Evolutionary conservation across 192 early-diverging fungal genomes (phyloP).

Genomic region (Neocallimastix lanati): DNA sequence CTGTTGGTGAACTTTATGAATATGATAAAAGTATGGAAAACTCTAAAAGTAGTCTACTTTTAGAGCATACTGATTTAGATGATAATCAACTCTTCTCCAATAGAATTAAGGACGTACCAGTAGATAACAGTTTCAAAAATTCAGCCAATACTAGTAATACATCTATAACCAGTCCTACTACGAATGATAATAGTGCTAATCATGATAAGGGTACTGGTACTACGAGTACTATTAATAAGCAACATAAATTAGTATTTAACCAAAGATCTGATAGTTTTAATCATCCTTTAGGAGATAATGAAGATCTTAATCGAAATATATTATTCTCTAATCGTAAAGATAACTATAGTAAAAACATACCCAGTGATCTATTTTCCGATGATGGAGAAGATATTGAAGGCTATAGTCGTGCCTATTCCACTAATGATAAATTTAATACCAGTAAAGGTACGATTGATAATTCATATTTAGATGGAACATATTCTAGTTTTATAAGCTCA

Average conservation of each 20-base stretch:
- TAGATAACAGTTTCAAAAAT: background rate
- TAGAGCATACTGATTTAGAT: background rate
- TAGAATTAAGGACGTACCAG: background rate
- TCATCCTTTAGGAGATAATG: background rate
- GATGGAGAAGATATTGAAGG: background rate
- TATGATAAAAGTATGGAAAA: background rate
- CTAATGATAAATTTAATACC: background rate
- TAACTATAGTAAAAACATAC: background rate
- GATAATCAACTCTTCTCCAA: background rate
- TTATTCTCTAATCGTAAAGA: background rate
- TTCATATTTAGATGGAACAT: background rate
- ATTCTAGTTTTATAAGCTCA: background rate
- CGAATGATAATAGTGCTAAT: too few relatives aligned
- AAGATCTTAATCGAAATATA: background rate
- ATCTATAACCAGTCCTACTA: too few relatives aligned
- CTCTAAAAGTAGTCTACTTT: background rate
- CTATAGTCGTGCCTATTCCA: background rate
- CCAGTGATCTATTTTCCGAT: background rate
- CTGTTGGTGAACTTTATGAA: background rate
- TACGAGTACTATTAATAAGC: too few relatives aligned
- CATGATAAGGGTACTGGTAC: too few relatives aligned
- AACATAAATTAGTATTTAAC: background rate
- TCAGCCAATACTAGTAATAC: too few relatives aligned
- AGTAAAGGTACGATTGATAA: background rate
- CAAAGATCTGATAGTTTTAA: background rate